Evolutionary conservation across 2,329 filamentous ascomycete genomes (phyloP), one percentile per base, ranked within the genome.

Genomic region (Epichloe coenophiala): DNA sequence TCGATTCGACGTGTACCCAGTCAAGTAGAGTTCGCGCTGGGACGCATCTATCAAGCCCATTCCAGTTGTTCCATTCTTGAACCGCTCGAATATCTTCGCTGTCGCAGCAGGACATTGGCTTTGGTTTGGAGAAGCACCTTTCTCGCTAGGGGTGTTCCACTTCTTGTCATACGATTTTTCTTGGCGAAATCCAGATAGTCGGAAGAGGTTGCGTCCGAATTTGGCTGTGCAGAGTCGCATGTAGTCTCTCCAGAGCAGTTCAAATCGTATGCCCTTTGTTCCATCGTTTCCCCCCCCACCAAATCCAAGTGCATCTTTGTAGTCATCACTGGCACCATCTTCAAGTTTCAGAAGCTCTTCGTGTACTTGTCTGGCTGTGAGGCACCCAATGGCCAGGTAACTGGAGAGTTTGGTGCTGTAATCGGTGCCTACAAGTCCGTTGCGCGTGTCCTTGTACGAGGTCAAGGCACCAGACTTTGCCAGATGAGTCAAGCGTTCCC

Each of bases 211-310:
- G 15, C 65, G 60, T 0, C 78, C 76, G 54, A 86, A 88, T 58
- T 90, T 90, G 35, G 75, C 74, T 5, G 80, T 82, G 60, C 83
- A 88, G 0, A 91, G 74, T 1, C 84, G 75, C 82, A 91, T 88
- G 59, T 90, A 91, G 59, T 91, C 87, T 40, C 86, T 71, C 86
- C 84, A 88, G 0, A 91, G 65, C 0, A 93, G 70, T 60, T 91
- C 85, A 51, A 86, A 83, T 0, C 86, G 77, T 1, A 91, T 75
- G 0, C 73, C 77, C 36, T 76, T 76, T 0, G 84, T 88, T 0
- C 86, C 85, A 33, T 79, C 77, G 48, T 84, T 89, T 62, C 89
- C 83, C 0, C 83, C 0, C 86, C 86, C 65, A 0, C 80, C 83
- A 51, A 81, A 89, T 0, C 83, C 84, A 2, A 66, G 53, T 0